Base-by-base conservation (phyloP, 345 rosid species). In the Melaleuca quinquenervia region DNA sequence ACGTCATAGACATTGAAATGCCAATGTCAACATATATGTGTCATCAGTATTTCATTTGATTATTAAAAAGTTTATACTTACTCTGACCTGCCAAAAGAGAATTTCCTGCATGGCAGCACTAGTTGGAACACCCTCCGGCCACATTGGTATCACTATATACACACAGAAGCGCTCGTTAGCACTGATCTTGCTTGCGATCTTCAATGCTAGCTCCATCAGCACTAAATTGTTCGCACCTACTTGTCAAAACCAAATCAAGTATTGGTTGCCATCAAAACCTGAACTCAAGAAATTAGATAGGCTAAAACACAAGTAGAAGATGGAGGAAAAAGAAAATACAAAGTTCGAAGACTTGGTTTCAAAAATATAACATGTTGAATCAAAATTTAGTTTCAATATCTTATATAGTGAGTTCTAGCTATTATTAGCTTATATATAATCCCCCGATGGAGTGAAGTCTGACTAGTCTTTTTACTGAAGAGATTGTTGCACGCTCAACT, bases 61-160 rank as follows among this genome's bases (percentile, higher is more conserved):
- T 24, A 70, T 32, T 1, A 32, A 36, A 70, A 24, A 36, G 48
- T 36, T 36, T 70, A 32, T 70, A 41, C 48, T 70, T 70, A 13
- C 36, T 85, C 88, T 84, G 45, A 93, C 96, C 92, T 93, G 96
- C 95, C 94, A 94, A 85, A 86, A 95, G 52, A 95, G 88, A 88
- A 95, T 95, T 88, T 95, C 98, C 86, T 95, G 95, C 85, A 94
- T 92, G 10, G 94, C 58, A 74, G 93, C 87, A 87, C 93, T 94
- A 8, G 84, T 86, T n/a, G 98, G 95, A 22, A 83, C 88, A 52
- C 98, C 98, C 89, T 95, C 95, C 62, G 97, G 95, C 94, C 94
- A 95, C 95, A 93, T 91, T 2, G 94, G 97, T 62, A 95, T 91
- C 84, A 94, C 93, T 64, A 93, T 44, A 87, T 93, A 93, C 44